Evolutionary conservation across 2,329 filamentous ascomycete species (phyloP), one percentile per base, ranked within the genome.

Genomic region (Mycosphaerella sp.): DNA sequence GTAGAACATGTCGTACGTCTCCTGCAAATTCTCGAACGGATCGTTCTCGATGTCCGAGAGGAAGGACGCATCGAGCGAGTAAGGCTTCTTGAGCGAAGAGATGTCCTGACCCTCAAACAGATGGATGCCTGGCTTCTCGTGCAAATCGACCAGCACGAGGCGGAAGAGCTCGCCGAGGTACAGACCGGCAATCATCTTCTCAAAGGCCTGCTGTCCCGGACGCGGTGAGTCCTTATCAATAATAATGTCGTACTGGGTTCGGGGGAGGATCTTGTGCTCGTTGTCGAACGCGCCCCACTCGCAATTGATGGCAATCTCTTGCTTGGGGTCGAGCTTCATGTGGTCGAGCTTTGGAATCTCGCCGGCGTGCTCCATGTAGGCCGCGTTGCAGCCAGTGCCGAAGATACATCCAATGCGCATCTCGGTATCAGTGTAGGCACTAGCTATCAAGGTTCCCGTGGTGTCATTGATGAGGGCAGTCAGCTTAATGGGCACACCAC

Each of bases 391-490:
- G 56, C 93, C 93, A 10, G 93, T 98, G 65, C 93, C 93, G 67
- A 98, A 98, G 69, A 98, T 98, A 73, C 92, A 96, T 53, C 93
- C 93, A 66, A 97, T 93, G 74, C 84, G 90, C 82, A 96, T 95
- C 63, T 85, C 83, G 44, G 85, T 77, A 69, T 98, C 91, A n/a
- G 92, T 97, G 74, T 98, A 98, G 31, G 89, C 86, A 26, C 92
- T 97, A 57, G 93, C 93, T 67, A 98, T 95, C 66, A 98, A 78
- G 32, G 93, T 98, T 66, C 93, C 93, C 14, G 92, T 97, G 45
- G 93, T 98, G 71, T 98, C 93, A 71, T 98, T 98, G 75, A 97
- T 93, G 70, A 98, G 75, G 36, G 93, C 93, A 23, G 87, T 87
- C 53, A 97, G 78, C 75, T 91, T 95, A 74, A 97, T 95, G 45